Evolutionary conservation across 129 eudicot genomes (phyloP), one percentile per base, ranked within the genome.

Genomic region (Glebionis coronaria): DNA sequence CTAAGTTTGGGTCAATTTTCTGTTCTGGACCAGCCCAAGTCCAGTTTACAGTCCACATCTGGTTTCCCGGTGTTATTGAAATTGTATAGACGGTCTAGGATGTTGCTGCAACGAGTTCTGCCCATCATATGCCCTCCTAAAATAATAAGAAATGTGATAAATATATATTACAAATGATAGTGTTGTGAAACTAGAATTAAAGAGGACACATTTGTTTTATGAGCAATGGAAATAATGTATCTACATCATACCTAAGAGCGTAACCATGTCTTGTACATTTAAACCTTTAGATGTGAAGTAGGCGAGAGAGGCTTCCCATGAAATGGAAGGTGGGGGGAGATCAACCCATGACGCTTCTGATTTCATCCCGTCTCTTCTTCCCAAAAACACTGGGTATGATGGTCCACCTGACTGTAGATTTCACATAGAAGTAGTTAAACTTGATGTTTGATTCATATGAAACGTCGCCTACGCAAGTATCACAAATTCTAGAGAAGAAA

Each of bases 81-180:
- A 67, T 88, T 65, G 87, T 92, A 92, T n/a, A 92, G 76, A 0
- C 98, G 83, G 70, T 85, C 95, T 5, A 42, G 60, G 50, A 92
- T 61, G 84, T 78, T 75, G 47, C 68, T 76, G 73, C 98, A 92
- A 56, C 81, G 86, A 62, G 96, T 81, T 76, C 69, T 78, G 11
- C 98, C 98, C 89, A 88, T 72, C 67, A 83, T 79, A 63, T 92
- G 98, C 60, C 82, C 82, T 71, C 97, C 97, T 90, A 81, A 29
- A 79, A 40, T 31, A 19, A 19, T 51, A 60, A 38, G 46, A 44
- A 40, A 70, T 51, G 52, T 19, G 5, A 19, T 0, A 28, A 57
- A 23, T 45, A 74, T 61, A 19, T 11, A 31, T 54, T 6, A 63
- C 35, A 53, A 50, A 73, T 9, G 13, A 60, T 15, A 60, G 15